Conservation (phyloP, 2,329 filamentous ascomycete species). For the Chaetomium olivaceum region DNA sequence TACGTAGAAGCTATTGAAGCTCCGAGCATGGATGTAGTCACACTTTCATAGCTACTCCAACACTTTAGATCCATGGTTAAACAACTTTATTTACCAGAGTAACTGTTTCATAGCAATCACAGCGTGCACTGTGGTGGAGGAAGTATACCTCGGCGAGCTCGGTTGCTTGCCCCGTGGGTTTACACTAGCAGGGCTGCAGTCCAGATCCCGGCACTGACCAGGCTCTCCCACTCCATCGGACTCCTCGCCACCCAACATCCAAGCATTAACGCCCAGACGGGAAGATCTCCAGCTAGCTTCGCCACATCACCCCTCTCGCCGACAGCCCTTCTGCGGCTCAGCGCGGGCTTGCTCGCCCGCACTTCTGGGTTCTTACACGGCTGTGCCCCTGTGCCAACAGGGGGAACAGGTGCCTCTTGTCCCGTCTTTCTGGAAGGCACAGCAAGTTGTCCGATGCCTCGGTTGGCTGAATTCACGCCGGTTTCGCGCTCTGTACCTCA, state of each 20-base stretch:
- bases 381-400: not conserved
- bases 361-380: not conserved
- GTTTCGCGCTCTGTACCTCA: not conserved
- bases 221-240: not conserved
- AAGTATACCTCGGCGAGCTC: not conserved
- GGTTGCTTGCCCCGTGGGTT: not conserved
- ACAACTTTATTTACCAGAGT: not conserved
- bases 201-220: not conserved
- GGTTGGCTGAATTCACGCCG: not conserved
- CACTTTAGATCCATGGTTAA: not conserved
- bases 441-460: not conserved
- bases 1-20: not conserved
- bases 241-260: not conserved
- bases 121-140: not conserved
- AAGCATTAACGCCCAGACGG: not conserved
- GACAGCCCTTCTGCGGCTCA: constrained; percentile 4
- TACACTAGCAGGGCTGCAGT: not conserved
- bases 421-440: not conserved
- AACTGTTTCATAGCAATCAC: not conserved
- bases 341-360: constrained; percentile 8
- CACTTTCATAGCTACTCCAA: not conserved
- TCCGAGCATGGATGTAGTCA: not conserved
- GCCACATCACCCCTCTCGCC: not conserved
- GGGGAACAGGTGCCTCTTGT: not conserved
- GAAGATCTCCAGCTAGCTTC: not conserved